These are phyloP conservation scores for Acacia confusa DNA, from an alignment of 306 rosid genomes.

Conservation along the genomic window DNA sequence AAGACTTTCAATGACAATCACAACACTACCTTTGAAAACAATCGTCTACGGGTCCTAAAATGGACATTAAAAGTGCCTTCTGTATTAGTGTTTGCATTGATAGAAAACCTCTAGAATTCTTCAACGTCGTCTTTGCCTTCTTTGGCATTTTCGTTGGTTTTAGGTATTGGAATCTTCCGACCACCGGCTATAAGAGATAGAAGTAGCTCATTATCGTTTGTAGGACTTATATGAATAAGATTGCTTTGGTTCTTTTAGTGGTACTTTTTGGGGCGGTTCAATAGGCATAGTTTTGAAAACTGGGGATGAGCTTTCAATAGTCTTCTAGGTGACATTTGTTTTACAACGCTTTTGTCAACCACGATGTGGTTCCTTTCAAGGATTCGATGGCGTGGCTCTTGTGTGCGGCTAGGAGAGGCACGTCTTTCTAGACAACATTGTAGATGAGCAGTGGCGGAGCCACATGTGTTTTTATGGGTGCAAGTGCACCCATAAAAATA, in stretches of 20 bases:
- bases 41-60: no score
- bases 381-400: conserved; percentile 40
- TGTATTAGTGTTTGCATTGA: no score
- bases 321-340: conserved; percentile 27
- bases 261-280: conserved; percentile 8
- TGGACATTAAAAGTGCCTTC: no score
- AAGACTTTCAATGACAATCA: no score
- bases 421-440: conserved; percentile 80
- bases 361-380: conserved; percentile 19
- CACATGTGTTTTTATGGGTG: no score
- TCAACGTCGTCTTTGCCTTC: conserved; percentile 52
- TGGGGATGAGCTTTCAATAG: conserved; percentile 25
- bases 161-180: conserved; percentile 61
- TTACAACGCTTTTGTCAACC: not conserved
- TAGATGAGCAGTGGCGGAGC: no score
- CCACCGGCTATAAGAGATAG: conserved; percentile 51
- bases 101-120: conserved; percentile 84
- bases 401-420: conserved; percentile 73
- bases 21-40: no score
- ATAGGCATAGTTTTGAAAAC: conserved; percentile 23
- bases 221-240: conserved; percentile 47
- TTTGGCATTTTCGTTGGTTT: conserved; percentile 58
- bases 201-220: conserved; percentile 73
- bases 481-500: no score
- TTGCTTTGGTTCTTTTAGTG: conserved; percentile 9